Evolutionary conservation across 306 rosid species (phyloP).

Genomic region (Acacia acuminata): DNA sequence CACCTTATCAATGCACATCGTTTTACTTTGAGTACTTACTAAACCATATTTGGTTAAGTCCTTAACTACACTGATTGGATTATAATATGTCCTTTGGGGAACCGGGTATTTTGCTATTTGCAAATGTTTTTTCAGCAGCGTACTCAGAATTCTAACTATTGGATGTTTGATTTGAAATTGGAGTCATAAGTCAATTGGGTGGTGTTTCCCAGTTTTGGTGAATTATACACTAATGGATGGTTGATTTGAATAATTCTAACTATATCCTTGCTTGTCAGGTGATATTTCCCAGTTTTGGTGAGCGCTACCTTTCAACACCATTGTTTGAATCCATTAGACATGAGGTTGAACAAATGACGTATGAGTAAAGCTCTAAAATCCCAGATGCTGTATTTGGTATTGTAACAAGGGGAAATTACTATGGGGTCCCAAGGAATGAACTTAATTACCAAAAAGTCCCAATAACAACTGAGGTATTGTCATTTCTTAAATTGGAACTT

Average conservation of each 20-base stretch:
- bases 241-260: too few species aligned
- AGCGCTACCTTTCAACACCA: conserved; percentile 57
- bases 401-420: not conserved
- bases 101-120: not conserved
- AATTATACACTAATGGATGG: not conserved
- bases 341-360: conserved; percentile 63
- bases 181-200: conserved; percentile 31
- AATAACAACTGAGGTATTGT: too few species aligned
- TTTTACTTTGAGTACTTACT: not conserved
- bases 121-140: not conserved
- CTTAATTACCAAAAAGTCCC: too few species aligned
- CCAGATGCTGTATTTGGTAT: not conserved
- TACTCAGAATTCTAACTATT: not conserved
- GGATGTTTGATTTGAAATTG: not conserved
- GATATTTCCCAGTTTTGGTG: conserved; percentile 69
- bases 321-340: conserved; percentile 61
- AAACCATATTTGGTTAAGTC: not conserved
- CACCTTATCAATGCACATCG: not conserved
- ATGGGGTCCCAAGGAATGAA: too few species aligned
- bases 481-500: too few species aligned
- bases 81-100: not conserved
- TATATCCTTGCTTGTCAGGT: conserved; percentile 38
- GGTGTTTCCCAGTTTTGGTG: conserved; percentile 67
- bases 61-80: not conserved
- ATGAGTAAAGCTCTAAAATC: conserved; percentile 29